Evolutionary conservation across 2,329 filamentous ascomycete species (phyloP), one percentile per base, ranked within the genome.

Genomic region (Colletotrichum camelliae): DNA sequence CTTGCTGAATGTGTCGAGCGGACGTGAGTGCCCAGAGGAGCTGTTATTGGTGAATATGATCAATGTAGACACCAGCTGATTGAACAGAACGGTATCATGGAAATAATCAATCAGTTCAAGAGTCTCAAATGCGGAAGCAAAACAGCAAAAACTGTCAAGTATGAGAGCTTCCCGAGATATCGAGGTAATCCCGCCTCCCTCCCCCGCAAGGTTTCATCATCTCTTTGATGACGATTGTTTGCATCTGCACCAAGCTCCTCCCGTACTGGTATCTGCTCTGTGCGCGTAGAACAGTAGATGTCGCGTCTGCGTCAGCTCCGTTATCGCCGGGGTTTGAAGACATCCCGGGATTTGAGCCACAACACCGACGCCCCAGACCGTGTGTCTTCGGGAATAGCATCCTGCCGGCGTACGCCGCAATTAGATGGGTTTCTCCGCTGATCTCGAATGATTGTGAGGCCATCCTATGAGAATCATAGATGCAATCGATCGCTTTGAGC

Each of bases 301-400:
- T 62, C 31, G n/a, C 31, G n/a, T 15, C 33, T 15, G 31, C 33
- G 21, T 21, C n/a, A 62, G 18, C 7, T n/a, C 18, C 58, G 18
- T 31, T 33, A 39, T 33, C 66, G 77, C 60, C 60, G 79, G 72
- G 18, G 67, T 78, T 72, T 77, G 78, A 74, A 79, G 74, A 70
- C 74, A 52, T 60, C 75, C 77, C 39, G 82, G 70, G 71, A 78
- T 78, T 79, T 67, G 61, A 76, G 64, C 37, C 21, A 65, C 39
- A 72, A 65, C 48, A 18, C 70, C 57, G n/a, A 64, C 4, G 57
- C 35, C 52, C 24, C 43, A 58, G 39, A 33, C 70, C 58, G 64
- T 39, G 35, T 31, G 52, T 7, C 21, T 33, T 68, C 64, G 65
- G 58, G 4, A 27, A 43, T 61, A 4, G 21, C 24, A 31, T 35